These are phyloP conservation scores for Dimargaris verticillata DNA, from an alignment of 192 early-diverging fungal species.

Conservation along the genomic window DNA sequence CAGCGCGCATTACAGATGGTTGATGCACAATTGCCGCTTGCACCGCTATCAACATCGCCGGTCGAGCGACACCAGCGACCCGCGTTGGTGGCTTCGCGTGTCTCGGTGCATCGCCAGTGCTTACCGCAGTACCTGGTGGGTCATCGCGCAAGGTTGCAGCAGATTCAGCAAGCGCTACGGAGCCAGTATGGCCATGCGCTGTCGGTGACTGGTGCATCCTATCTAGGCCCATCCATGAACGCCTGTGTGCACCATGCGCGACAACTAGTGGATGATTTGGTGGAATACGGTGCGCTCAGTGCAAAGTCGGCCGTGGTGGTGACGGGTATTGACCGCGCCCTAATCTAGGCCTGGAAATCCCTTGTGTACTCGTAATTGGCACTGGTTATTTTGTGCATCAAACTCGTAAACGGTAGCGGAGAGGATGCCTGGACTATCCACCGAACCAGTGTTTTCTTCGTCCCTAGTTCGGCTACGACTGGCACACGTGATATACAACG, in stretches of 20 bases:
- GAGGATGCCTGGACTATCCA: too few species aligned
- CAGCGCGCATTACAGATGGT: slow-evolving; percentile 38
- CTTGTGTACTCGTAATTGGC: not conserved
- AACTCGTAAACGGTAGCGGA: too few species aligned
- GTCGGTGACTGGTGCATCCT: slow-evolving; percentile 64
- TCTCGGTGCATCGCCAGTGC: slow-evolving; percentile 48
- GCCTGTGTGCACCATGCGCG: slow-evolving; percentile 58
- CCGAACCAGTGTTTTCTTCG: too few species aligned
- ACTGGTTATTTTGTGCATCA: too few species aligned
- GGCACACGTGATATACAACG: too few species aligned
- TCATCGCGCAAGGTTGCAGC: slow-evolving; percentile 44
- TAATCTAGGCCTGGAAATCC: not conserved
- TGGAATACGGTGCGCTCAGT: slow-evolving; percentile 24
- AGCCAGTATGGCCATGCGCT: slow-evolving; percentile 33
- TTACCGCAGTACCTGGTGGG: slow-evolving; percentile 84
- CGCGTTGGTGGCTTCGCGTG: slow-evolving; percentile 28
- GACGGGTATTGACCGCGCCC: slow-evolving; percentile 17
- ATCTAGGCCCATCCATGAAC: slow-evolving; percentile 69
- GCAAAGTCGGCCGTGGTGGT: slow-evolving; percentile 12
- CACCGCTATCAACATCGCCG: not conserved
- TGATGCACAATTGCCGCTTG: slow-evolving; percentile 38
- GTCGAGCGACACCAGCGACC: not conserved
- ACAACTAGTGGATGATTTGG: slow-evolving; percentile 35
- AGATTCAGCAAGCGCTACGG: slow-evolving; percentile 39
- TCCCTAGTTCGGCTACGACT: too few species aligned